Evolutionary conservation across 2,329 filamentous ascomycete genomes (phyloP).

Genomic region (Alternaria arbusti): DNA sequence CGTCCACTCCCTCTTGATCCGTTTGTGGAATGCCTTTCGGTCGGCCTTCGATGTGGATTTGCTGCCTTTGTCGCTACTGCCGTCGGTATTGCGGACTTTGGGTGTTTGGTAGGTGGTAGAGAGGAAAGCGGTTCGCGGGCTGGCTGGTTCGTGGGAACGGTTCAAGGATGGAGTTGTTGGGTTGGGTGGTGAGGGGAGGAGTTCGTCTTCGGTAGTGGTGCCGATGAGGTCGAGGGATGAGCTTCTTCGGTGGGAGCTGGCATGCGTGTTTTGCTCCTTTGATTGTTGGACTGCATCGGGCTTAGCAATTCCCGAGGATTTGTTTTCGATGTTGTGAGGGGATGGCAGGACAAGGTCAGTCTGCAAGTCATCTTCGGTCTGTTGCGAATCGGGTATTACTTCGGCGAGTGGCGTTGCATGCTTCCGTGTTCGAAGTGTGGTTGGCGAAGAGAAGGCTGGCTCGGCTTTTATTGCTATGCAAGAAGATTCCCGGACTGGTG

Average conservation of each 20-base stretch:
- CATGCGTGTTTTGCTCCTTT: not conserved
- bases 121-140: constrained; percentile 17
- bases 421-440: not conserved
- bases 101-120: constrained; percentile 25
- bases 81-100: not conserved
- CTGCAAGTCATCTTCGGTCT: not conserved
- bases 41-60: constrained; percentile 14
- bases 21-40: constrained; percentile 21
- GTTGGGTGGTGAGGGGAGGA: not conserved
- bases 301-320: rapidly evolving
- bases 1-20: constrained; percentile 34
- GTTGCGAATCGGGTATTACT: not conserved
- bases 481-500: not conserved
- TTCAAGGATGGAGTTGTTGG: constrained; percentile 5
- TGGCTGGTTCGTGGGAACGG: constrained; percentile 34
- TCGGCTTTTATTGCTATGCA: constrained; percentile 14
- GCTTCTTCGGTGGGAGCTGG: not conserved
- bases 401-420: not conserved
- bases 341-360: not conserved
- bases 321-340: not conserved
- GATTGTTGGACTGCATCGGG: rapidly evolving
- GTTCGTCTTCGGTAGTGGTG: not conserved
- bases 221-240: constrained; percentile 9
- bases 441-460: not conserved
- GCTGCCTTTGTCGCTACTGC: not conserved